A percentile compares a stretch with the other conserved stretches of the same genome.
Evolutionary conservation across 495 filamentous ascomycete species (phyloP).

Genomic region (Terfezia claveryi): DNA sequence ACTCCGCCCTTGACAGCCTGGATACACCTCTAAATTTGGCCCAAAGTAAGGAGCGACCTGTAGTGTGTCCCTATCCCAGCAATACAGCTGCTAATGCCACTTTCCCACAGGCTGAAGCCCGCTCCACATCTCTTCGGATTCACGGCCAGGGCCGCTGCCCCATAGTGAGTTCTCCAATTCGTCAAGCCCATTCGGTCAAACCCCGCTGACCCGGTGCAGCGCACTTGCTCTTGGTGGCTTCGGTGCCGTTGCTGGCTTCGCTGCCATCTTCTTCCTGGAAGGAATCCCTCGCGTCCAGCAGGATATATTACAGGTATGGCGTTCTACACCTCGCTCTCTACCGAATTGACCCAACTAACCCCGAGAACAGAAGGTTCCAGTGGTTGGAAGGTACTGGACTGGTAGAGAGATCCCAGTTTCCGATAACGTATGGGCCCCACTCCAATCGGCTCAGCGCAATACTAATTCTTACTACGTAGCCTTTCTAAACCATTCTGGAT

Average conservation of each 20-base stretch:
- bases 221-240: constrained; percentile 10
- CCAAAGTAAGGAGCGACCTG: neutral
- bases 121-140: neutral
- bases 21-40: constrained; percentile 1
- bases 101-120: neutral
- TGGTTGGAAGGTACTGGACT: constrained; percentile 15
- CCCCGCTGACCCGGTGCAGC: constrained; percentile 1
- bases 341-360: too few species aligned
- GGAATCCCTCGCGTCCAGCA: constrained; percentile 18
- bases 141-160: neutral
- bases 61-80: neutral
- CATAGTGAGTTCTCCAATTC: neutral
- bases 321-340: neutral
- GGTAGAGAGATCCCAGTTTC: constrained; percentile 9
- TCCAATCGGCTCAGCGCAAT: too few species aligned
- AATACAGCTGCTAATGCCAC: neutral
- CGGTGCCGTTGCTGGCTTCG: constrained; percentile 10
- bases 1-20: neutral
- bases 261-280: constrained; percentile 12
- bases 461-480: neutral
- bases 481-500: neutral
- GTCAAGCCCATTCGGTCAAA: neutral
- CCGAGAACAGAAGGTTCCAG: constrained; percentile 7
- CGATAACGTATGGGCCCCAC: constrained; percentile 10
- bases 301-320: constrained; percentile 10